Base-by-base conservation (phyloP, 345 rosid genomes). In the Camelina sativa region DNA sequence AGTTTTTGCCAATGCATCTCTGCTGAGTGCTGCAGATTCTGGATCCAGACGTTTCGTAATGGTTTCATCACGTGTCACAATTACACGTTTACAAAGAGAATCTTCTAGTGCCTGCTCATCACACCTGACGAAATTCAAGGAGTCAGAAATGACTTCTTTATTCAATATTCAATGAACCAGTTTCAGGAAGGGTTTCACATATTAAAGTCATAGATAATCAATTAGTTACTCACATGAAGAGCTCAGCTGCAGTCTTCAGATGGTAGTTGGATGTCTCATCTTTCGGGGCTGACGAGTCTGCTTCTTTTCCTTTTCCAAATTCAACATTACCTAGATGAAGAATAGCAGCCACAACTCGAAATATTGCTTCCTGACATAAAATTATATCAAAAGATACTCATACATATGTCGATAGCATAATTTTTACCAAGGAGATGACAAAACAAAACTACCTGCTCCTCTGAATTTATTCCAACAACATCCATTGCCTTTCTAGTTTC, bases 241-340 rank as follows among this genome's bases (percentile, higher is more conserved):
- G 93, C 85, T 94, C 98, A 43, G 98, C 91, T 9, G 86, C 89
- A 71, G 93, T 94, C 81, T 82, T 88, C 69, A 94, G 80, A 83
- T 94, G 98, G 78, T 87, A 88, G 75, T 78, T 51, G 64, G 98
- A 87, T 72, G 86, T 90, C 73, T 94, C 96, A 75, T 94, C 97
- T 86, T 90, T 94, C 12, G 96, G 98, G 68, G 71, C 82, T n/a
- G 98, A 94, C 38, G 98, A 94, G 72, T 94, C 98, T 59, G 77
- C 64, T 80, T 94, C 97, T 84, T 86, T 83, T 73, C 97, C 98
- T 79, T 90, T 90, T 30, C 87, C 80, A 73, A 94, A 94, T 80
- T 94, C 97, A 51, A 94, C 76, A 69, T 94, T 94, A 66, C 98
- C 98, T 54, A 94, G 92, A 86, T 91, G 98, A 53, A 94, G 98